Evolutionary conservation across 2,329 filamentous ascomycete genomes (phyloP).

Genomic region (Chaetothyriales sp.): DNA sequence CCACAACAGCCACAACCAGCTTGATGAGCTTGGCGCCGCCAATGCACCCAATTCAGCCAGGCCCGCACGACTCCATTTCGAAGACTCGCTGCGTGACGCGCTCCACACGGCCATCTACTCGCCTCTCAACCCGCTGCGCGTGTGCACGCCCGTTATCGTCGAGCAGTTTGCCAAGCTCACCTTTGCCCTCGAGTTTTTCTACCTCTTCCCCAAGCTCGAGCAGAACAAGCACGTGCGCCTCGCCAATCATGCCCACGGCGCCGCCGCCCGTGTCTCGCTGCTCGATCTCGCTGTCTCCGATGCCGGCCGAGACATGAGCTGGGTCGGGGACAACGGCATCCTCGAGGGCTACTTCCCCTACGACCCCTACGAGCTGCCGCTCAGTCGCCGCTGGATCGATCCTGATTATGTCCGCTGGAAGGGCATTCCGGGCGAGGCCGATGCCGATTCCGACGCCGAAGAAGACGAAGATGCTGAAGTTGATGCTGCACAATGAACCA

Average conservation of each 20-base stretch:
- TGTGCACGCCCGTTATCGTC: constrained; percentile 83
- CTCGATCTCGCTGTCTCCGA: constrained; percentile 27
- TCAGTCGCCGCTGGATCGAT: constrained; percentile 78
- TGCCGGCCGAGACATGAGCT: constrained; percentile 41
- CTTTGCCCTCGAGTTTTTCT: constrained; percentile 73
- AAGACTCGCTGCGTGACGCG: constrained; percentile 57
- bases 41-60: constrained; percentile 22
- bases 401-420: constrained; percentile 72
- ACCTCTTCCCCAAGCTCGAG: constrained; percentile 76
- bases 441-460: constrained; percentile 40
- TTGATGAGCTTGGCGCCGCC: constrained; percentile 29
- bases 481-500: constrained; percentile 16
- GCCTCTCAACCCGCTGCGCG: constrained; percentile 84
- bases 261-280: constrained; percentile 7
- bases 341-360: constrained; percentile 95
- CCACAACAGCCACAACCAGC: constrained; percentile 42
- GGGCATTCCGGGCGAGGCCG: constrained; percentile 55
- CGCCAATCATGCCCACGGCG: constrained; percentile 15
- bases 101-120: constrained; percentile 70
- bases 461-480: constrained; percentile 28
- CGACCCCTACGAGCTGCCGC: constrained; percentile 82
- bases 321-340: constrained; percentile 61
- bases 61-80: constrained; percentile 63
- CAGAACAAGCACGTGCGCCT: constrained; percentile 74
- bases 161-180: constrained; percentile 81